phyloP scores from a whole-genome alignment of 108 stramenopile genomes.

The Skeletonema tropicum region DNA sequence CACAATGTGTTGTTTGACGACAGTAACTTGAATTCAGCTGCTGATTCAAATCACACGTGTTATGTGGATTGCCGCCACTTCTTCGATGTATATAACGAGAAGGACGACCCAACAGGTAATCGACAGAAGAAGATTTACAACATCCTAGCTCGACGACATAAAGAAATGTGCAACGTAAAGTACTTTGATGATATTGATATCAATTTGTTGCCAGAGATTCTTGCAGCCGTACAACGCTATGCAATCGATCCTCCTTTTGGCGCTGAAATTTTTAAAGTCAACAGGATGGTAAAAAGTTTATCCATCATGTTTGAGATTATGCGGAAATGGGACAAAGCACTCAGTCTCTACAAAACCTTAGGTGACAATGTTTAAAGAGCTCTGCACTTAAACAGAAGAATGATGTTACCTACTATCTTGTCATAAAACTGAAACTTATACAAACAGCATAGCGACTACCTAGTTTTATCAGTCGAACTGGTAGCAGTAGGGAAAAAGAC shows the following conservation, averaged over 20 bases:
- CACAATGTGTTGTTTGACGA: background rate
- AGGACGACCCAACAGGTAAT: background rate
- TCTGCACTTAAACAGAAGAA: no score
- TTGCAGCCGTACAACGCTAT: background rate
- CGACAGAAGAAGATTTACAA: background rate
- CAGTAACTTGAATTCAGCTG: background rate
- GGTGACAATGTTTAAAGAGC: no score
- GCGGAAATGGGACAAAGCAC: conserved; percentile 2
- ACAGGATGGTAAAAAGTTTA: background rate
- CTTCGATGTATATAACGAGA: background rate
- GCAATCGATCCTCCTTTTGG: background rate
- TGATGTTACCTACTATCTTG: no score
- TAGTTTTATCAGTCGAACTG: no score
- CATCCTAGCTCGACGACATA: background rate
- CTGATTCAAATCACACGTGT: conserved; percentile 1
- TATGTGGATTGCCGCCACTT: background rate
- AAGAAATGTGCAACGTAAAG: background rate
- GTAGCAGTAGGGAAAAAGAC: no score
- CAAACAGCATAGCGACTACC: no score
- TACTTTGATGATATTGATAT: background rate
- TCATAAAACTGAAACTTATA: no score
- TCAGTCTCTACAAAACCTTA: no score
- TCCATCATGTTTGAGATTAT: background rate
- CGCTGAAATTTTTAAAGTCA: background rate
- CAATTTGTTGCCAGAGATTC: background rate